phyloP scores from a whole-genome alignment of 176 grass and related monocot genomes.

The Sorghum bicolor region Sorghum_bicolor_NCBIv3 NC_012872.2:3833001-3833500 shows the following conservation, averaged over 20 bases:
- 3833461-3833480: conserved; percentile 7
- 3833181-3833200: background rate
- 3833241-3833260: background rate
- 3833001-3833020: background rate
- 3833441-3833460: background rate
- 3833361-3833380: background rate
- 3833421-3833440: background rate
- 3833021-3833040: background rate
- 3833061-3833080: background rate
- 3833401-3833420: background rate
- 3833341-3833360: background rate
- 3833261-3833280: conserved; percentile 8
- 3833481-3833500: conserved; percentile 5
- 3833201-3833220: background rate
- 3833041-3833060: background rate
- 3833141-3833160: background rate
- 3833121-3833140: background rate
- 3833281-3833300: conserved; percentile 12
- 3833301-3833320: conserved; percentile 12
- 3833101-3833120: background rate
- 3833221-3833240: background rate
- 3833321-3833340: background rate
- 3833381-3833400: background rate
- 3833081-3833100: background rate
- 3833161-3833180: background rate